Percentiles rank a stretch among this genome's conserved stretches.
Evolutionary conservation across 2,329 filamentous ascomycete species (phyloP).

Genomic region (Cladosporium sp.): DNA sequence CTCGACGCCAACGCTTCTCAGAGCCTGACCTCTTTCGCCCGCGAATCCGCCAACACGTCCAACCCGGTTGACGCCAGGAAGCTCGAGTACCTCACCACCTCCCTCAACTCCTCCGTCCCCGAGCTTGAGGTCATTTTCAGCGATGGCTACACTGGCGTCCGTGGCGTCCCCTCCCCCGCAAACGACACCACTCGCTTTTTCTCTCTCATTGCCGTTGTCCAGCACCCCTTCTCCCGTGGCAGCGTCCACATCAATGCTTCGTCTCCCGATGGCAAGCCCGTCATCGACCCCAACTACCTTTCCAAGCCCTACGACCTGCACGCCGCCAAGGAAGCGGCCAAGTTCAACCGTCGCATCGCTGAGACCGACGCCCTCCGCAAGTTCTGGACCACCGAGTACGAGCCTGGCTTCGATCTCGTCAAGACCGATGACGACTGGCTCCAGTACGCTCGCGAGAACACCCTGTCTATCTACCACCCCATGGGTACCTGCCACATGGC

Average conservation of each 20-base stretch:
- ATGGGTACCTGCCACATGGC: conserved; percentile 19
- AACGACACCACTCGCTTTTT: conserved; percentile 39
- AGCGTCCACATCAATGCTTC: conserved; percentile 32
- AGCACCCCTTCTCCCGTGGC: conserved; percentile 43
- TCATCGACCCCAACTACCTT: conserved; percentile 26
- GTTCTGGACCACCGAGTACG: conserved; percentile 19
- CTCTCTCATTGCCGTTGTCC: conserved; percentile 51
- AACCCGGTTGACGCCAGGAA: conserved; percentile 34
- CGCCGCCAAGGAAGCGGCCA: conserved; percentile 18
- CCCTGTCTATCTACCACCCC: conserved; percentile 20
- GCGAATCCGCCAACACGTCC: conserved; percentile 15
- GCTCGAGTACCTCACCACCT: conserved; percentile 34
- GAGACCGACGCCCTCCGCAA: conserved; percentile 34
- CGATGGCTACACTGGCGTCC: conserved; percentile 41
- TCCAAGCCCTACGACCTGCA: conserved; percentile 23
- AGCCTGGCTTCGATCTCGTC: conserved; percentile 14
- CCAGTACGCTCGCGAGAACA: conserved; percentile 19
- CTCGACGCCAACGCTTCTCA: conserved; percentile 28
- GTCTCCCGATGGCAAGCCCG: conserved; percentile 17
- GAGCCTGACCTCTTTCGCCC: conserved; percentile 19
- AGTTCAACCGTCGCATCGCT: conserved; percentile 37
- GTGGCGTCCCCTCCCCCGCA: conserved; percentile 29
- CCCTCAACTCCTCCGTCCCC: conserved; percentile 27
- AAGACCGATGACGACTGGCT: conserved; percentile 18
- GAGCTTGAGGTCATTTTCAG: conserved; percentile 42